Conservation (phyloP, 2,329 filamentous ascomycete species). For the Aspergillus uvarum region DNA sequence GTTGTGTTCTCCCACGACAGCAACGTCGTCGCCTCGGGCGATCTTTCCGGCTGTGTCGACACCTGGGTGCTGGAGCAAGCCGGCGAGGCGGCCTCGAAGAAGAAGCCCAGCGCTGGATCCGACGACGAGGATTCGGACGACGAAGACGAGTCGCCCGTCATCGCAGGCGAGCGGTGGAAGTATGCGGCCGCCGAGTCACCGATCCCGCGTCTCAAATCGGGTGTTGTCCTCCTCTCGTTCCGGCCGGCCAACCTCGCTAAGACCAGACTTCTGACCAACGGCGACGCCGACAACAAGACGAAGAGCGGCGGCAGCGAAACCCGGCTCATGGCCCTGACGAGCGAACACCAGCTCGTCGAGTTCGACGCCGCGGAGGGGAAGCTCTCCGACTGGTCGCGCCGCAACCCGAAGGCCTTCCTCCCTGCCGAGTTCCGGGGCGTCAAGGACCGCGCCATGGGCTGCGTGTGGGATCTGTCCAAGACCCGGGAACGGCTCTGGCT, state of each 20-base stretch:
- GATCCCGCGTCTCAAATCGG: conserved; percentile 66
- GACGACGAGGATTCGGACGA: conserved; percentile 52
- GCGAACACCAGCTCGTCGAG: conserved; percentile 68
- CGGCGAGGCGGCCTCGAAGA: conserved; percentile 45
- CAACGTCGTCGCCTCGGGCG: conserved; percentile 72
- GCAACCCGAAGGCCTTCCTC: conserved; percentile 73
- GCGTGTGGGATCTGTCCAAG: conserved; percentile 71
- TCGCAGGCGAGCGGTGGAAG: conserved; percentile 69
- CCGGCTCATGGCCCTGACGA: conserved; percentile 61
- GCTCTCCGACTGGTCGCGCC: conserved; percentile 80
- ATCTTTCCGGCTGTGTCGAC: conserved; percentile 82
- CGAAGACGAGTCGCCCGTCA: conserved; percentile 47
- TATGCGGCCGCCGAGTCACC: conserved; percentile 68
- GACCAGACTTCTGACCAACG: conserved; percentile 43
- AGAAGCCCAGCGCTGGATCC: conserved; percentile 45
- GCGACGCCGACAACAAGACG: conserved; percentile 41
- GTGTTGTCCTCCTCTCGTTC: conserved; percentile 69
- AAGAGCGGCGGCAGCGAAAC: conserved; percentile 41
- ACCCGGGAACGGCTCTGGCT: conserved; percentile 72
- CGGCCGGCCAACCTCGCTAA: conserved; percentile 41
- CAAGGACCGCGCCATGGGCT: conserved; percentile 78
- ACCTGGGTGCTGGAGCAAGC: conserved; percentile 71
- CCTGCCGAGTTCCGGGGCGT: conserved; percentile 72
- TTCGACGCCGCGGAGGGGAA: conserved; percentile 76
- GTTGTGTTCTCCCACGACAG: conserved; percentile 78